Percentiles rank a stretch among this genome's conserved stretches.
These are phyloP conservation scores for Neurospora sp. DNA, from an alignment of 495 filamentous ascomycete genomes.

Conservation along the genomic window DNA sequence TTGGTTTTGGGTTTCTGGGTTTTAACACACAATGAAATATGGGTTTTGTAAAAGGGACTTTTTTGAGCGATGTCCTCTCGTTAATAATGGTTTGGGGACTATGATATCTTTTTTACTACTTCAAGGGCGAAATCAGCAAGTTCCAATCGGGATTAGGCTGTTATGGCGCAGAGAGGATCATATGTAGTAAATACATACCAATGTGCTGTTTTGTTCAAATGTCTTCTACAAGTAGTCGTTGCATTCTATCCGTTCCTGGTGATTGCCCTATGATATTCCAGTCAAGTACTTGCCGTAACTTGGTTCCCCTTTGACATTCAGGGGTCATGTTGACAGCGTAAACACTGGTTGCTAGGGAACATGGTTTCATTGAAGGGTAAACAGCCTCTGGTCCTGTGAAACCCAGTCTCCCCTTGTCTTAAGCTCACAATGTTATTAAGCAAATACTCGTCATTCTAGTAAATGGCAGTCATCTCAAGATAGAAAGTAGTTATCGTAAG, in stretches of 20 bases:
- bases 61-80: neutral
- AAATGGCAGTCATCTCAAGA: neutral
- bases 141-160: neutral
- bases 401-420: neutral
- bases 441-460: neutral
- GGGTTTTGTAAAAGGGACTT: neutral
- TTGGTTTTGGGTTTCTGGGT: slow-evolving; percentile 3
- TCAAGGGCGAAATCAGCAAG: neutral
- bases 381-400: neutral
- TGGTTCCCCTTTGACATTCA: neutral
- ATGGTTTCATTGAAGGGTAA: neutral
- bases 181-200: neutral
- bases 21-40: neutral
- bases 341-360: neutral
- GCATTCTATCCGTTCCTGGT: neutral
- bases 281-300: neutral
- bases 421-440: neutral
- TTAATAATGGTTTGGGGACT: neutral
- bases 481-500: neutral
- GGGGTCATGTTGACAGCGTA: neutral
- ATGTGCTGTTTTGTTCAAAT: neutral
- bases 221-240: neutral
- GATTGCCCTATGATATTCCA: neutral
- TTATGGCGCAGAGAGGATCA: neutral
- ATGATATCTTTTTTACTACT: neutral